Evolutionary conservation across 495 filamentous ascomycete species (phyloP), one percentile per base, ranked within the genome.

Genomic region (Aspergillus diversus): DNA sequence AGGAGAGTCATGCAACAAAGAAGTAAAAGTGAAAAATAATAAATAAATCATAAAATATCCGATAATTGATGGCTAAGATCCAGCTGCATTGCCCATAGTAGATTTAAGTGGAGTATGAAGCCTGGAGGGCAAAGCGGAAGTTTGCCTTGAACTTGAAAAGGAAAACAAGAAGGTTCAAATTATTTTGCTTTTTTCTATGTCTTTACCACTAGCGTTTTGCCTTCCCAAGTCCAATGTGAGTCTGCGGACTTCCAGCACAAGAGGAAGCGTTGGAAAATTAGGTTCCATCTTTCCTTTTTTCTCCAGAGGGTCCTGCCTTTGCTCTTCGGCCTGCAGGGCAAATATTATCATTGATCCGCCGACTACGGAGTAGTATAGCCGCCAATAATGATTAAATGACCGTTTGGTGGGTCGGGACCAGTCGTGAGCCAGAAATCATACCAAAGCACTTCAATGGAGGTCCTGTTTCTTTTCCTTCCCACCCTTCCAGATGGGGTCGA

Each of bases 381-480:
- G 27, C 51, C 51, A 61, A 58, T 59, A 39, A 49, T 33, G 48
- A 56, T 21, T 64, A 50, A 55, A 50, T 12, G 27, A 33, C 62
- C 55, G 62, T 60, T 27, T 64, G 62, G 55, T 59, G 62, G 62
- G 56, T 58, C 55, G 47, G 9, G 48, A 31, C 33, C 58, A 52
- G 39, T 52, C 33, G 37, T 39, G 39, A 33, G 33, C 34, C 60
- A 56, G 57, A 56, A 56, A 42, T 39, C 17, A 55, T 34, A 55
- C 33, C 8, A 58, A 43, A 13, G 11, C 39, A 43, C n/a, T 50
- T 50, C 27, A 50, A 17, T 17, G 17, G 47, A 21, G 16, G 17
- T 7, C 15, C 4, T 50, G n/a, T 50, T 21, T 50, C 21, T 17
- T 17, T 49, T 16, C 21, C 7, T 16, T 49, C 27, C 11, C 47